Evolutionary conservation across 306 rosid genomes (phyloP).

Genomic region (Trifolium pratense): DNA sequence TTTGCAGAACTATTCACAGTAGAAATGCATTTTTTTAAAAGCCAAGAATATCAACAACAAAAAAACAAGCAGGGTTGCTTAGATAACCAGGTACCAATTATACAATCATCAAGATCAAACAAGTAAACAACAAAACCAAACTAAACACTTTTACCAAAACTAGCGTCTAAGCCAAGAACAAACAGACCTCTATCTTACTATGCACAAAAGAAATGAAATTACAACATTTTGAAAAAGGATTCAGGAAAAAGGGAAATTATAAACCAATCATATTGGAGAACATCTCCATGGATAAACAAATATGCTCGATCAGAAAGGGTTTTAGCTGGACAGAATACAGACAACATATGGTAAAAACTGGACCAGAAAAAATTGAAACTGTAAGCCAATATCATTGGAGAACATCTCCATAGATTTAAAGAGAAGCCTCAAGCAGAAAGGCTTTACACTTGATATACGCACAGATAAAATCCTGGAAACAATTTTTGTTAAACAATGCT

Average conservation of each 20-base stretch:
- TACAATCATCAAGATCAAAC: too few species aligned
- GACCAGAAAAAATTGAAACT: conserved; percentile 8
- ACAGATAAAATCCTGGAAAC: conserved; percentile 33
- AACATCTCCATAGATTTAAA: conserved; percentile 56
- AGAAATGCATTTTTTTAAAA: too few species aligned
- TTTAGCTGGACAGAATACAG: conserved; percentile 2
- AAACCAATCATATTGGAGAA: conserved; percentile 89
- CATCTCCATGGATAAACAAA: conserved; percentile 60
- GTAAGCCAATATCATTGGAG: conserved; percentile 90
- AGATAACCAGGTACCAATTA: too few species aligned
- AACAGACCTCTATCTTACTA: too few species aligned
- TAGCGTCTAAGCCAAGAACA: too few species aligned
- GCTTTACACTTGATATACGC: conserved; percentile 45
- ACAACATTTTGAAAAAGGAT: background rate
- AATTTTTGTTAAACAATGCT: conserved; percentile 33
- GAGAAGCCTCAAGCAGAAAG: conserved; percentile 92
- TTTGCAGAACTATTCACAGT: too few species aligned
- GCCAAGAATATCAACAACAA: too few species aligned
- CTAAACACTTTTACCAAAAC: too few species aligned
- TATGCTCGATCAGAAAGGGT: conserved; percentile 88
- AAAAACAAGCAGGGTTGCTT: too few species aligned
- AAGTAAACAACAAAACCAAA: too few species aligned
- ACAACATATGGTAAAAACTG: background rate
- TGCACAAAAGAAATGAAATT: too few species aligned
- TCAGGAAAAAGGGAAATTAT: too few species aligned